Conservation (phyloP, 306 rosid species). For the Acacia acuminata region DNA sequence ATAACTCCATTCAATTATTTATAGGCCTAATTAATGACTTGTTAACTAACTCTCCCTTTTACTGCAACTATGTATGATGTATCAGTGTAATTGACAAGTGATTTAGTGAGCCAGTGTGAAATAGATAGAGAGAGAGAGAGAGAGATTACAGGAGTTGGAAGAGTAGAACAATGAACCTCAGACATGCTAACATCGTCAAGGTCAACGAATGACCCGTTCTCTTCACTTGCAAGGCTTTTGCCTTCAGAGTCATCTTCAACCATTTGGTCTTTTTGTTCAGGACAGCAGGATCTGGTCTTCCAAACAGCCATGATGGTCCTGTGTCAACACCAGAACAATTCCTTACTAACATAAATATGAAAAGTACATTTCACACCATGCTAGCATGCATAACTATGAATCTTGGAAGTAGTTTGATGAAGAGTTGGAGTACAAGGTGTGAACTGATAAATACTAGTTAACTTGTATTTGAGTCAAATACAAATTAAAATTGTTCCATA, state of each 20-base stretch:
- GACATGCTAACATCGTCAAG: constrained; percentile 77
- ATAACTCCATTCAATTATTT: no score
- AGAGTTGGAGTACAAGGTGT: not conserved
- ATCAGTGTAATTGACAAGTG: not conserved
- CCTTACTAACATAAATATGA: constrained; percentile 8
- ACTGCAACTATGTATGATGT: not conserved
- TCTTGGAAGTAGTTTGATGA: constrained; percentile 9
- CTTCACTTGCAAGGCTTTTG: constrained; percentile 62
- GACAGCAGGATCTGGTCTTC: constrained; percentile 89
- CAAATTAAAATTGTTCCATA: not conserved
- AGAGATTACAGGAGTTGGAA: constrained; percentile 67
- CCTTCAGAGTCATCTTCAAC: constrained; percentile 81
- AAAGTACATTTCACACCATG: not conserved
- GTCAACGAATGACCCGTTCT: constrained; percentile 73
- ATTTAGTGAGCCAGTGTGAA: not conserved
- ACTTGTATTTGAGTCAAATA: no score
- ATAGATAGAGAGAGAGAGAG: constrained; percentile 27
- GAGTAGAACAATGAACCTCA: constrained; percentile 62
- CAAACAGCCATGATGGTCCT: constrained; percentile 98
- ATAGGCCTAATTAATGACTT: no score
- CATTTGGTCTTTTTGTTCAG: constrained; percentile 88
- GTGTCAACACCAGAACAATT: constrained; percentile 33
- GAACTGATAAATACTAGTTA: not conserved
- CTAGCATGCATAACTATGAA: not conserved
- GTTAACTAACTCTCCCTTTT: no score